Percentiles rank a stretch among this genome's conserved stretches.
phyloP scores from a whole-genome alignment of 73 alveolate species.

The Blepharisma stoltei region DNA sequence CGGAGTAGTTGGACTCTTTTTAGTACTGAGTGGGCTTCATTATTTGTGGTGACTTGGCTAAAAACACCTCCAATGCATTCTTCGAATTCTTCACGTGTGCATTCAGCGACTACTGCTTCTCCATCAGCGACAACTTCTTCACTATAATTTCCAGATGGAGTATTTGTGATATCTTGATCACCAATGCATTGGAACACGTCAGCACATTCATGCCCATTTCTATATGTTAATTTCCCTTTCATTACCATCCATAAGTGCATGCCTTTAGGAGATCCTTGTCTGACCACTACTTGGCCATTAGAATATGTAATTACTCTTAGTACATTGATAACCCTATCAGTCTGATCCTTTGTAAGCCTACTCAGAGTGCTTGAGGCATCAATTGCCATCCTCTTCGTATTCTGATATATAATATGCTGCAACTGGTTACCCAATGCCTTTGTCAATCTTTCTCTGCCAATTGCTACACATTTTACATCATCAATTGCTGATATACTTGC shows the following conservation, averaged over 20 bases:
- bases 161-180: neutral
- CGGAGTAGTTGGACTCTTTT: neutral
- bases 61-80: constrained; percentile 20
- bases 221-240: neutral
- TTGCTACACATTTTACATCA: constrained; percentile 22
- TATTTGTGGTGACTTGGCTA: neutral
- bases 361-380: neutral
- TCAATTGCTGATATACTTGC: constrained; percentile 49
- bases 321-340: neutral
- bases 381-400: constrained; percentile 11
- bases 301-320: neutral
- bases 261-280: neutral
- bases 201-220: neutral
- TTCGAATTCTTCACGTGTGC: neutral
- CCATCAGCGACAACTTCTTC: constrained; percentile 10
- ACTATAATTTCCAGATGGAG: neutral
- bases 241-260: neutral
- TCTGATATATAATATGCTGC: neutral
- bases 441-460: neutral
- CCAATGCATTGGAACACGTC: neutral
- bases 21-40: neutral
- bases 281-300: neutral
- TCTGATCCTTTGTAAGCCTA: neutral
- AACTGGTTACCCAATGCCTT: constrained; percentile 7
- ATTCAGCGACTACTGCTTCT: neutral